Evolutionary conservation across 2,329 filamentous ascomycete species (phyloP).

Genomic region (Sodiomyces alkalinus): DNA sequence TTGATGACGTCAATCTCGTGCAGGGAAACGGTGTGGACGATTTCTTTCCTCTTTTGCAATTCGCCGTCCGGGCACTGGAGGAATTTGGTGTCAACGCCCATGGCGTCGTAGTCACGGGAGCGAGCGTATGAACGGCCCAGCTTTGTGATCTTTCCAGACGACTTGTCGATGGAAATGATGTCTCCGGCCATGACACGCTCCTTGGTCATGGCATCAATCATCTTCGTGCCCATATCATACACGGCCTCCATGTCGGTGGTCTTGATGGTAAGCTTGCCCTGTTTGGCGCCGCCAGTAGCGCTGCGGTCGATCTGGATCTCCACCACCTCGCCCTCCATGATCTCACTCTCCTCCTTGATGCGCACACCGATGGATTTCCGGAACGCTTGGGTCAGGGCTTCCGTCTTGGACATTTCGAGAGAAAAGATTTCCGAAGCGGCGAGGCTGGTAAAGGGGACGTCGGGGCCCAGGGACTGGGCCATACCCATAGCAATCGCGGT

Average conservation of each 20-base stretch:
- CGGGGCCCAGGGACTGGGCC: slow-evolving; percentile 85
- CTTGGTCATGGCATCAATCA: slow-evolving; percentile 99
- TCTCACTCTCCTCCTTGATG: slow-evolving; percentile 98
- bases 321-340: slow-evolving; percentile 97
- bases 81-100: slow-evolving; percentile 97
- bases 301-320: slow-evolving; percentile 98
- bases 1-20: slow-evolving; percentile 99
- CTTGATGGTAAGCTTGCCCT: slow-evolving; percentile 98
- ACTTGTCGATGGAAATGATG: slow-evolving; percentile 97
- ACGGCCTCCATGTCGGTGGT: slow-evolving; percentile 99
- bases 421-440: slow-evolving; percentile 97
- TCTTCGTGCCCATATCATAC: slow-evolving; percentile 98
- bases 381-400: slow-evolving; percentile 96
- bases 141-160: slow-evolving; percentile 95
- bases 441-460: slow-evolving; percentile 93
- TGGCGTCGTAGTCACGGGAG: slow-evolving; percentile 95
- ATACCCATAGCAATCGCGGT: slow-evolving; percentile 98
- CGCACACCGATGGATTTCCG: slow-evolving; percentile 94
- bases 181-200: slow-evolving; percentile 98
- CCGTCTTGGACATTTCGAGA: slow-evolving; percentile 98
- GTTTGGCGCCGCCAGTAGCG: slow-evolving; percentile 91
- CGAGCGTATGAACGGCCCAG: slow-evolving; percentile 87
- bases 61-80: slow-evolving; percentile 95
- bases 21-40: slow-evolving; percentile 88
- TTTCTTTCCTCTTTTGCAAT: slow-evolving; percentile 91